These are phyloP conservation scores for Rutidosis leptorrhynchoides DNA, from an alignment of 129 eudicot species.

Conservation along the genomic window DNA sequence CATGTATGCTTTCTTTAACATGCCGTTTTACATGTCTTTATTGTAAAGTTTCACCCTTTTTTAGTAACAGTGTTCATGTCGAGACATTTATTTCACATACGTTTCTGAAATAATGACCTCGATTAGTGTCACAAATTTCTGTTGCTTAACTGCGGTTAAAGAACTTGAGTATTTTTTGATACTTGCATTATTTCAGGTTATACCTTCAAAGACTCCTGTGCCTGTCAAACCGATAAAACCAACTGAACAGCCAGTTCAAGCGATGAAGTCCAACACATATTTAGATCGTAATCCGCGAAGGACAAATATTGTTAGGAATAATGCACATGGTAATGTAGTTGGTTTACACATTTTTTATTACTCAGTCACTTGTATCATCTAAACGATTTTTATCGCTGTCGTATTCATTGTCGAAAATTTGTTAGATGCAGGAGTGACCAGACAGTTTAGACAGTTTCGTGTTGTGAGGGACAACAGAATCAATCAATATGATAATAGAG, in stretches of 20 bases:
- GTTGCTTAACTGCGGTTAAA: background rate
- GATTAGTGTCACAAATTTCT: background rate
- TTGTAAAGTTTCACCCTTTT: background rate
- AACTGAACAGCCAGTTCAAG: constrained; percentile 46
- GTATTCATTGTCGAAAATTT: constrained; percentile 26
- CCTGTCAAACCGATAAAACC: constrained; percentile 42
- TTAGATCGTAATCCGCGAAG: constrained; percentile 57
- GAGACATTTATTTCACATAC: background rate
- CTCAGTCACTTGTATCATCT: background rate
- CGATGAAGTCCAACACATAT: constrained; percentile 34
- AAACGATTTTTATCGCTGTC: background rate
- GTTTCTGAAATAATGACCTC: background rate
- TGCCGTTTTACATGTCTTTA: background rate
- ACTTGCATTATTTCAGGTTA: constrained; percentile 34
- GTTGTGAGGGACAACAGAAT: constrained; percentile 90
- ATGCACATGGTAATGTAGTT: constrained; percentile 47
- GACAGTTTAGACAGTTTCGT: constrained; percentile 79
- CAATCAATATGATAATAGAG: constrained; percentile 42
- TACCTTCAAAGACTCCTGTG: constrained; percentile 32
- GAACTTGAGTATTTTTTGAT: background rate
- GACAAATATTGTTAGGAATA: constrained; percentile 45
- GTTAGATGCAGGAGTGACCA: constrained; percentile 55
- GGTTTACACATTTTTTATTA: background rate
- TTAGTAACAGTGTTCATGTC: background rate
- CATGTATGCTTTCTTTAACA: constrained; percentile 7